Evolutionary conservation across 148 eudicot genomes (phyloP), one percentile per base, ranked within the genome.

Genomic region (Dianthus caryophyllus): DNA sequence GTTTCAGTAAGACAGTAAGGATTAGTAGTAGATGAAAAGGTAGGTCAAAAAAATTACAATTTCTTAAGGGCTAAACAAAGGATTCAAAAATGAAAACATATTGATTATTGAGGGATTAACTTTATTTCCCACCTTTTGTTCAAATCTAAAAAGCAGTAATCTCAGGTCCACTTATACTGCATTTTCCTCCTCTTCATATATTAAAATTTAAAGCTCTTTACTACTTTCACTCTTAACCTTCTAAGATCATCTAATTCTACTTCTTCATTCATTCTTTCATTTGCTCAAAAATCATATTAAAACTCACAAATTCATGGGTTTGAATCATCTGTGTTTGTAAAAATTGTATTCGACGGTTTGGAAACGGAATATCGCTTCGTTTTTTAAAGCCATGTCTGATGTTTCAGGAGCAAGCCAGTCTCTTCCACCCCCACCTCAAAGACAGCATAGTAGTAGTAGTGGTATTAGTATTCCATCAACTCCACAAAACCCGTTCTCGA

Each of bases 131-230:
- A 60, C 70, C 77, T 83, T 80, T 83, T 62, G 24, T 70, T 29
- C 54, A 69, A n/a, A n/a, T 80, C 71, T 79, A 68, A 75, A 83
- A 75, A 77, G 76, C 67, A 75, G 46, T 68, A 80, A 29, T 55
- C 64, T 48, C 71, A n/a, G 72, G 66, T 64, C 82, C 82, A 79
- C 77, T 71, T 70, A 70, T 38, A n/a, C 29, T 57, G 39, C 70
- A 13, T 66, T 18, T 75, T n/a, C n/a, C 73, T 69, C 58, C 71
- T 67, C 75, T 74, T 38, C 52, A 50, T 50, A 38, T 67, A 16
- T 61, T 33, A 61, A 73, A 84, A n/a, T n/a, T n/a, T n/a, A n/a
- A 68, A 72, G 66, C 76, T 57, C 46, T 55, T 63, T 74, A 38
- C 56, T 48, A 64, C 65, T 71, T 65, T 66, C 66, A 49, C 74